phyloP scores from a whole-genome alignment of 805 yeast genomes.

The Tetrapisispora namnaoensis region DNA sequence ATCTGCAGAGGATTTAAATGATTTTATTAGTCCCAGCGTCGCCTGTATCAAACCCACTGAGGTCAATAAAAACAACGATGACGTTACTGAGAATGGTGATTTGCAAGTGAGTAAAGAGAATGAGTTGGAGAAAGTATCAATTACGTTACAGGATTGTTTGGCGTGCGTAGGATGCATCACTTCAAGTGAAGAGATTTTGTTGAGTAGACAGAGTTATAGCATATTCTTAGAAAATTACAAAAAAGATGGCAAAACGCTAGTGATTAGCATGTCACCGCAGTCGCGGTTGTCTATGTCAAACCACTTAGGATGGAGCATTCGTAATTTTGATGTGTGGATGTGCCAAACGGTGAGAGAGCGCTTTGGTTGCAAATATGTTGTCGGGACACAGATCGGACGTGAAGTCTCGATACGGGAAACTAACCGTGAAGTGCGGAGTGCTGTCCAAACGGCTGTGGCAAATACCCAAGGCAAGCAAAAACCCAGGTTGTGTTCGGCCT shows the following conservation, averaged over 20 bases:
- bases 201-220: constrained; percentile 81
- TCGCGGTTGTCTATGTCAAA: constrained; percentile 72
- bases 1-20: constrained; percentile 86
- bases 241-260: constrained; percentile 35
- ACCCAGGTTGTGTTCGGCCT: constrained; percentile 62
- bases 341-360: constrained; percentile 41
- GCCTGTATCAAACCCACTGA: constrained; percentile 87
- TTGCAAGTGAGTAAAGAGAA: constrained; percentile 58
- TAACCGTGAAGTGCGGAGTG: constrained; percentile 28
- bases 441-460: neutral
- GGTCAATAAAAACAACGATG: constrained; percentile 13
- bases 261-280: constrained; percentile 78
- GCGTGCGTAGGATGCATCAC: constrained; percentile 98
- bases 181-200: constrained; percentile 89
- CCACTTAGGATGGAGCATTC: constrained; percentile 40
- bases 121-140: constrained; percentile 67
- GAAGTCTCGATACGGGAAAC: constrained; percentile 49
- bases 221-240: constrained; percentile 55
- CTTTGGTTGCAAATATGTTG: constrained; percentile 63
- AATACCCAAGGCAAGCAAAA: neutral
- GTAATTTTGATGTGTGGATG: constrained; percentile 55
- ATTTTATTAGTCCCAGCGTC: constrained; percentile 86
- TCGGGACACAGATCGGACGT: constrained; percentile 81
- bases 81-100: constrained; percentile 31
- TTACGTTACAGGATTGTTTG: constrained; percentile 82